Conservation (phyloP, 2,329 filamentous ascomycete genomes). For the Fusarium cyanostomum region DNA sequence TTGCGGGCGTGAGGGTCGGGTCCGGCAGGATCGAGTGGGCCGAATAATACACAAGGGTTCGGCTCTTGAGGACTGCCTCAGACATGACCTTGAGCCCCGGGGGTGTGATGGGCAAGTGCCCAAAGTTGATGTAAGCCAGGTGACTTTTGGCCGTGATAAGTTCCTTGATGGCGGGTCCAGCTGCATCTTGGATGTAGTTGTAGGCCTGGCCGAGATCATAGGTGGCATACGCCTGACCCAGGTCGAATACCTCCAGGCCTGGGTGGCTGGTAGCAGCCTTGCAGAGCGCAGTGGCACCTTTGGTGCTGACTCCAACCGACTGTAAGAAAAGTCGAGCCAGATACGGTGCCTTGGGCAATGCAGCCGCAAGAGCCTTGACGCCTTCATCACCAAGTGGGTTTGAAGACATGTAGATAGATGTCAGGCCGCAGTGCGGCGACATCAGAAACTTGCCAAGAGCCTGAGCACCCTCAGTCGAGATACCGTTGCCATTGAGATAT, state of each 20-base stretch:
- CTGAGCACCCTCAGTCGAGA: slow-evolving; percentile 43
- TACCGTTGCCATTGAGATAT: slow-evolving; percentile 51
- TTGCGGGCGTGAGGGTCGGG: slow-evolving; percentile 25
- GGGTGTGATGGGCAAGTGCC: slow-evolving; percentile 49
- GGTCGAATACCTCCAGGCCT: slow-evolving; percentile 51
- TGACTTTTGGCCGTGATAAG: slow-evolving; percentile 46
- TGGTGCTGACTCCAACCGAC: slow-evolving; percentile 55
- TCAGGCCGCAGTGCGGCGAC: slow-evolving; percentile 47
- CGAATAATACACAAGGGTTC: slow-evolving; percentile 50
- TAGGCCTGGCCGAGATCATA: slow-evolving; percentile 56
- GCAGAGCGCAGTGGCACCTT: slow-evolving; percentile 51
- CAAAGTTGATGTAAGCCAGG: slow-evolving; percentile 56
- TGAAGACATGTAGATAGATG: slow-evolving; percentile 50
- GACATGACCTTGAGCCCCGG: slow-evolving; percentile 43
- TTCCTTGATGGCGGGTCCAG: slow-evolving; percentile 45
- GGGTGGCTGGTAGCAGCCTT: slow-evolving; percentile 48
- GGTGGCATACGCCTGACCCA: slow-evolving; percentile 59
- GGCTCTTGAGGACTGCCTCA: slow-evolving; percentile 42
- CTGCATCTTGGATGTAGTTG: slow-evolving; percentile 56
- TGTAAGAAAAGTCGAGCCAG: slow-evolving; percentile 52
- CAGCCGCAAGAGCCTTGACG: slow-evolving; percentile 43
- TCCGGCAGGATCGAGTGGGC: slow-evolving; percentile 51
- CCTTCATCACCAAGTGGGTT: slow-evolving; percentile 52
- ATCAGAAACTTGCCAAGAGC: slow-evolving; percentile 48
- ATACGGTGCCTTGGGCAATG: slow-evolving; percentile 46